Conservation (phyloP, 345 rosid species). For the Passiflora organensis region DNA sequence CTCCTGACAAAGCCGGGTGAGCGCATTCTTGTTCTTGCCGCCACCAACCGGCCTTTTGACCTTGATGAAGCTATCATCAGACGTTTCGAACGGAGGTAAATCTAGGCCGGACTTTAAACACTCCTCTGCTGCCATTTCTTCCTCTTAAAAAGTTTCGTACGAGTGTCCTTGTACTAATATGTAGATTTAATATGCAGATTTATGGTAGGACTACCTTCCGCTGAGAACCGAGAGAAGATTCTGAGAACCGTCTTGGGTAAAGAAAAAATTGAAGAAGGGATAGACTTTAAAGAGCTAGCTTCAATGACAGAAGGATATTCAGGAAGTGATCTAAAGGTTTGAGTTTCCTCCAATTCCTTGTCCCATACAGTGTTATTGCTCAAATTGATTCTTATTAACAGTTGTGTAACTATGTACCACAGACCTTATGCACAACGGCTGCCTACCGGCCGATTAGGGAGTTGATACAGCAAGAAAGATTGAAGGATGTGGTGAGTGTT, state of each 20-base stretch:
- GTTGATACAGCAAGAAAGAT: constrained; percentile 70
- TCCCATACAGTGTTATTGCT: neutral
- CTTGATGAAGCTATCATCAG: constrained; percentile 93
- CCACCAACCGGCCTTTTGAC: constrained; percentile 93
- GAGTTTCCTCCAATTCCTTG: neutral
- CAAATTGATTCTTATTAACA: constrained; percentile 9
- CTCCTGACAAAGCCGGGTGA: constrained; percentile 68
- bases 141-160: no score
- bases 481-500: constrained; percentile 59
- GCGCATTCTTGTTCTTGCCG: constrained; percentile 89
- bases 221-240: constrained; percentile 72
- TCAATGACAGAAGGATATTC: constrained; percentile 72
- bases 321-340: constrained; percentile 87
- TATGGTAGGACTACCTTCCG: constrained; percentile 69
- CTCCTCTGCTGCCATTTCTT: no score
- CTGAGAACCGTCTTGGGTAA: constrained; percentile 58
- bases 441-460: constrained; percentile 84
- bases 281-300: constrained; percentile 69
- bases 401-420: constrained; percentile 8
- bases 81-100: constrained; percentile 90
- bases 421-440: constrained; percentile 89
- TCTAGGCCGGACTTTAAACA: no score
- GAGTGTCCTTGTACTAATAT: no score
- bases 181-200: constrained; percentile 36
- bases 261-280: constrained; percentile 56